Conservation (phyloP, 2,329 filamentous ascomycete species). For the Pezicula neosporulosa region DNA sequence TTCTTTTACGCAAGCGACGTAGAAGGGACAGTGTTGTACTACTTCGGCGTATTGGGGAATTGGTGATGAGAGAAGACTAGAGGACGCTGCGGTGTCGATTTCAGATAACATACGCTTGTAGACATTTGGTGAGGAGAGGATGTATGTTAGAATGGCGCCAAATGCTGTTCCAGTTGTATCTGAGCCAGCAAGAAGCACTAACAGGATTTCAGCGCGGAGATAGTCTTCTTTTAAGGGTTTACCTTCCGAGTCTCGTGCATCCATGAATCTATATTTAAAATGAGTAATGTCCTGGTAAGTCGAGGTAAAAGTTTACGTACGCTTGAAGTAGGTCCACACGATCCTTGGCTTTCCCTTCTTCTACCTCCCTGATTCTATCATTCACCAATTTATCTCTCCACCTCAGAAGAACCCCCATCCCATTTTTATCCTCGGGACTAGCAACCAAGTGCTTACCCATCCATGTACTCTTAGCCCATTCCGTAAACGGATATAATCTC, state of each 20-base stretch:
- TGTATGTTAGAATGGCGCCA: conserved; percentile 41
- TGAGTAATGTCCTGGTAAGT: not conserved
- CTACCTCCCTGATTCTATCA: conserved; percentile 43
- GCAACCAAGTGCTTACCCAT: conserved; percentile 50
- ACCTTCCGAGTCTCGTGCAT: conserved; percentile 30
- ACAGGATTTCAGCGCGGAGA: conserved; percentile 19
- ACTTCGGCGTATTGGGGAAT: conserved; percentile 41
- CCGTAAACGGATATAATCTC: conserved; percentile 49
- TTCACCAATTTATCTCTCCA: conserved; percentile 52
- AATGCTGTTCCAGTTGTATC: conserved; percentile 50
- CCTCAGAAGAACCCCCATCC: conserved; percentile 53
- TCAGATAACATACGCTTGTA: conserved; percentile 45
- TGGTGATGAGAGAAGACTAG: conserved; percentile 27
- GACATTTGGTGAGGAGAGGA: conserved; percentile 34
- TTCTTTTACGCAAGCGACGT: conserved; percentile 47
- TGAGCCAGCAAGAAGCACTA: conserved; percentile 42
- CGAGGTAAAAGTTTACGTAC: conserved; percentile 17
- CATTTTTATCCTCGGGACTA: conserved; percentile 47
- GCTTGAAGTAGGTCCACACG: conserved; percentile 52
- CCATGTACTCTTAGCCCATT: conserved; percentile 50
- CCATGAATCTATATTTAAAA: conserved; percentile 24
- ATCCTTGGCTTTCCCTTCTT: conserved; percentile 32
- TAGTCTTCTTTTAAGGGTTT: conserved; percentile 13
- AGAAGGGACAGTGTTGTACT: conserved; percentile 39
- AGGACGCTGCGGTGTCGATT: conserved; percentile 35